phyloP scores from a whole-genome alignment of 2,329 filamentous ascomycete genomes.

The Botrytis fabae region DNA sequence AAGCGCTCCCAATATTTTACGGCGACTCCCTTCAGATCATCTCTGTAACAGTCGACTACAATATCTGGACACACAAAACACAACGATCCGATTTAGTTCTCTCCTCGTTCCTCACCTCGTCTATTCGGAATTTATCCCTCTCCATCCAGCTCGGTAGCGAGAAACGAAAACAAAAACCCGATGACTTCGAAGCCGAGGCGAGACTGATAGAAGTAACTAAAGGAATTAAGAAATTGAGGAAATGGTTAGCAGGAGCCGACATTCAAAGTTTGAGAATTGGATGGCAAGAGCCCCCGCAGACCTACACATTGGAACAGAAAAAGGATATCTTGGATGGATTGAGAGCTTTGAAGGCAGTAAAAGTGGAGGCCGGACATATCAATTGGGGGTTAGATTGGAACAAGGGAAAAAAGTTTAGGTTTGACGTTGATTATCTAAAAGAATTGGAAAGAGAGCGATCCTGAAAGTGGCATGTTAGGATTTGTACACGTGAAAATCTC shows the following conservation, averaged over 20 bases:
- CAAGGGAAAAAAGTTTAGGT: slow-evolving; percentile 34
- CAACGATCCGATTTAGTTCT: slow-evolving; percentile 34
- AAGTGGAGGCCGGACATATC: slow-evolving; percentile 33
- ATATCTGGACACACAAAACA: slow-evolving; percentile 37
- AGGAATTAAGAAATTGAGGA: slow-evolving; percentile 48
- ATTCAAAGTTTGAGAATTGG: slow-evolving; percentile 32
- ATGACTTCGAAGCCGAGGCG: slow-evolving; percentile 46
- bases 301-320: slow-evolving; percentile 37
- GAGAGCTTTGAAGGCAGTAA: slow-evolving; percentile 28
- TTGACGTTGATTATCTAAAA: slow-evolving; percentile 34
- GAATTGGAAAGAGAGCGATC: slow-evolving; percentile 31
- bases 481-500: not conserved
- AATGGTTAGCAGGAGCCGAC: slow-evolving; percentile 35
- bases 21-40: slow-evolving; percentile 31
- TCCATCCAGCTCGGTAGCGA: slow-evolving; percentile 35
- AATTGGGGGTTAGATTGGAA: slow-evolving; percentile 39
- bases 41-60: slow-evolving; percentile 34
- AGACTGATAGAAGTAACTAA: slow-evolving; percentile 75
- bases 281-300: slow-evolving; percentile 38
- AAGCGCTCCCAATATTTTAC: slow-evolving; percentile 36
- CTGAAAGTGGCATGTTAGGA: not conserved
- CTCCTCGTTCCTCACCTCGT: slow-evolving; percentile 30
- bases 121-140: slow-evolving; percentile 34
- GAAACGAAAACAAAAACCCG: slow-evolving; percentile 41
- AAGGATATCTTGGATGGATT: slow-evolving; percentile 36